Evolutionary conservation across 108 stramenopile species (phyloP).

Genomic region (Nitzschia sp.): DNA sequence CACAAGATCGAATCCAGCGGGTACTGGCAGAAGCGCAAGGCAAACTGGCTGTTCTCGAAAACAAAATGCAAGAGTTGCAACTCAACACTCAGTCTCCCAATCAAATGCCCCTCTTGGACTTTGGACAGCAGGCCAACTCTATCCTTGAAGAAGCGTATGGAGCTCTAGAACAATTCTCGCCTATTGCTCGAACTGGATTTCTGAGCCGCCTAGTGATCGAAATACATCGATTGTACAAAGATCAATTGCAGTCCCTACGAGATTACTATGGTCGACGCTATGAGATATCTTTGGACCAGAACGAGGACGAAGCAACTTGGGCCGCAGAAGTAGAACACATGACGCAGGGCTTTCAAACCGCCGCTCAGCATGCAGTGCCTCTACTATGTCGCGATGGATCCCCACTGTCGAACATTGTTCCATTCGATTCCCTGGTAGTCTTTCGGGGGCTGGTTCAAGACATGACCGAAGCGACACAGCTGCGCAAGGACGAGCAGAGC

Average conservation of each 20-base stretch:
- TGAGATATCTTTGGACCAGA: constrained; percentile 28
- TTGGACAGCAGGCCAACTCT: constrained; percentile 44
- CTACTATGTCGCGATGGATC: constrained; percentile 26
- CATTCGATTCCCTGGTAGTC: constrained; percentile 45
- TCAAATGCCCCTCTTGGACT: constrained; percentile 53
- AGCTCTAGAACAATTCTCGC: constrained; percentile 13
- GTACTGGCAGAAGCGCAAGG: constrained; percentile 17
- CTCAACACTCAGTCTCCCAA: constrained; percentile 8
- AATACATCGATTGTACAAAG: constrained; percentile 26
- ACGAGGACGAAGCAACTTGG: constrained; percentile 24
- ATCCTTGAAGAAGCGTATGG: constrained; percentile 35
- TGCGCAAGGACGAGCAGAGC: constrained; percentile 45
- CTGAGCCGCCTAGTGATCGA: constrained; percentile 29
- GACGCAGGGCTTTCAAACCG: constrained; percentile 59
- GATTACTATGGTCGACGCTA: constrained; percentile 45
- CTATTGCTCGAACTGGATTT: constrained; percentile 9
- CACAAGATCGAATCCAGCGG: constrained; percentile 2
- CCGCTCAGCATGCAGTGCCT: constrained; percentile 66
- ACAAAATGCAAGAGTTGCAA: constrained; percentile 40
- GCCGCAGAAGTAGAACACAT: constrained; percentile 43
- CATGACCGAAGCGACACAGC: constrained; percentile 65
- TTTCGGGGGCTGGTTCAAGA: constrained; percentile 71
- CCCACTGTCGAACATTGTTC: not conserved
- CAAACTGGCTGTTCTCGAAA: constrained; percentile 30
- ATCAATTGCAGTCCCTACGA: constrained; percentile 42